A percentile compares a stretch with the other conserved stretches of the same genome.
Conservation (phyloP, 2,329 filamentous ascomycete genomes). For the Phialemoniopsis sp. region DNA sequence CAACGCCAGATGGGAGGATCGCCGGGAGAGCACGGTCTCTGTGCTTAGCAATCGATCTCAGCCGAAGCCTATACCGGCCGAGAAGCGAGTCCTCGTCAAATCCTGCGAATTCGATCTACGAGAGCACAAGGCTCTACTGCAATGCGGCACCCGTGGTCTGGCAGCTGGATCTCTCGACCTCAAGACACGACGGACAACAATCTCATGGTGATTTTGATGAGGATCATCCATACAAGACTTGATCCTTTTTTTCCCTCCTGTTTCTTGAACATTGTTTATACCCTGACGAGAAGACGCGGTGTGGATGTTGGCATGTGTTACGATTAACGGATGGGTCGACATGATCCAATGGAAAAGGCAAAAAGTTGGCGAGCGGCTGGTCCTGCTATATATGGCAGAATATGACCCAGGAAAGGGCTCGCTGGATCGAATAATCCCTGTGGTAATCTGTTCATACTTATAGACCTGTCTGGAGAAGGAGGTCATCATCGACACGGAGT, state of each 20-base stretch:
- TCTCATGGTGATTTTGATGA: constrained; percentile 38
- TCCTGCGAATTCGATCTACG: constrained; percentile 54
- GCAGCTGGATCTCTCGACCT: constrained; percentile 39
- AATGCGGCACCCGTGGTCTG: constrained; percentile 51
- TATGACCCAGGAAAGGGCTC: too few relatives aligned
- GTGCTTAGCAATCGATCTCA: constrained; percentile 9
- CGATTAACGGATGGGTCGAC: constrained; percentile 28
- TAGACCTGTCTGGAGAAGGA: too few relatives aligned
- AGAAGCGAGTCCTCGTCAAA: constrained; percentile 52
- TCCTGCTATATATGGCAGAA: too few relatives aligned
- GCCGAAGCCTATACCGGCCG: constrained; percentile 38
- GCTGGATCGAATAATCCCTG: too few relatives aligned
- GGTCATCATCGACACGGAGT: too few relatives aligned
- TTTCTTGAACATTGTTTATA: not conserved
- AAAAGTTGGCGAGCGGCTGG: too few relatives aligned
- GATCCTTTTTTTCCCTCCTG: not conserved
- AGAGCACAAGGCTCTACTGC: constrained; percentile 41
- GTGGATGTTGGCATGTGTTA: too few relatives aligned
- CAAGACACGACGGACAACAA: constrained; percentile 39
- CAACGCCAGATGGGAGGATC: constrained; percentile 34
- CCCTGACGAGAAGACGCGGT: too few relatives aligned
- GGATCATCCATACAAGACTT: not conserved
- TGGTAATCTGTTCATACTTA: too few relatives aligned
- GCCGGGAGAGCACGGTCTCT: constrained; percentile 17
- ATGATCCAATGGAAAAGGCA: constrained; percentile 15